These are phyloP conservation scores for Metschnikowia vanudenii DNA, from an alignment of 805 yeast species.

Conservation along the genomic window DNA sequence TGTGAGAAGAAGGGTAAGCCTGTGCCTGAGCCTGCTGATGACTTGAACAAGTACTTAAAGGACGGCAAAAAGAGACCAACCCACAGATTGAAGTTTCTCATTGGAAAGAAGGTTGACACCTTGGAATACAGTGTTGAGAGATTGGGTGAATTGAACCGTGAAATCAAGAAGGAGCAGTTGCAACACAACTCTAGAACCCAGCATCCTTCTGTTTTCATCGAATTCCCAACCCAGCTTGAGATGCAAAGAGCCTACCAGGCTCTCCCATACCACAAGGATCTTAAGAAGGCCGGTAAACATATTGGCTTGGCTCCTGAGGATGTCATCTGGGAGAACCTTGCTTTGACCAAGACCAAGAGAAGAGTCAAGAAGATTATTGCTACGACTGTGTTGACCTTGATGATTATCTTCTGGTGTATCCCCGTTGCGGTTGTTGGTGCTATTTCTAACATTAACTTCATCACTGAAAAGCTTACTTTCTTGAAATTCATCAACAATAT, in stretches of 20 bases:
- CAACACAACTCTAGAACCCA: constrained; percentile 50
- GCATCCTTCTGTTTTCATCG: constrained; percentile 71
- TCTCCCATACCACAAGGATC: constrained; percentile 54
- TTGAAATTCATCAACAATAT: constrained; percentile 71
- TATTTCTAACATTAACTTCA: constrained; percentile 78
- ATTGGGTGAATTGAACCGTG: constrained; percentile 65
- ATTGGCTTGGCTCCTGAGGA: constrained; percentile 79
- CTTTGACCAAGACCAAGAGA: constrained; percentile 57
- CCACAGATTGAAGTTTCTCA: constrained; percentile 64
- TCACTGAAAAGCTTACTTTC: constrained; percentile 71
- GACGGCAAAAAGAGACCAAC: constrained; percentile 73
- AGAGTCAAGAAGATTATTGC: constrained; percentile 57
- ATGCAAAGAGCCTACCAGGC: constrained; percentile 88
- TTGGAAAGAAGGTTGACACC: constrained; percentile 85
- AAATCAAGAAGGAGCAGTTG: constrained; percentile 59
- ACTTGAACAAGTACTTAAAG: constrained; percentile 63
- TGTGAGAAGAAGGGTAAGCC: constrained; percentile 56
- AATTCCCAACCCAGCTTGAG: constrained; percentile 81
- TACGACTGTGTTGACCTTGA: constrained; percentile 56
- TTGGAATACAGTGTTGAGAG: constrained; percentile 68
- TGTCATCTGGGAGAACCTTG: constrained; percentile 76
- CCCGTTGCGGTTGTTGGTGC: constrained; percentile 98
- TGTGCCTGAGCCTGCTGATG: constrained; percentile 55
- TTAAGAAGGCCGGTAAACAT: constrained; percentile 45
- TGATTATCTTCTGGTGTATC: constrained; percentile 89